A percentile compares a stretch with the other conserved stretches of the same genome.
phyloP scores from a whole-genome alignment of 2,329 filamentous ascomycete species.

The Cercospora canescens region DNA sequence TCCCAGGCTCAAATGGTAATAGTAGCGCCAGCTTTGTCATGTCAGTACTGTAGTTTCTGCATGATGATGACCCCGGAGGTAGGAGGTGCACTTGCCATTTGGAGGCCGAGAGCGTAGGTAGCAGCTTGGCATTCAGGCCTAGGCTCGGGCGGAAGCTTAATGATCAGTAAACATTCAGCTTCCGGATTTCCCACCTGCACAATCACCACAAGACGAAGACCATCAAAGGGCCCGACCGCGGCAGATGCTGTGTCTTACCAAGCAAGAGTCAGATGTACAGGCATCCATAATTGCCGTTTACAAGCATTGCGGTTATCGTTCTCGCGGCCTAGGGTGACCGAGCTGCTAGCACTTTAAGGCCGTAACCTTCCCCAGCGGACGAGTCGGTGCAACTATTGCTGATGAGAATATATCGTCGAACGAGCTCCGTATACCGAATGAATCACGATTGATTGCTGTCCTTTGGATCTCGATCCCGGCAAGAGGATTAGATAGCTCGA shows the following conservation, averaged over 20 bases:
- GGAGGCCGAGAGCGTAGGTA: background rate
- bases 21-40: background rate
- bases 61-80: too few species aligned
- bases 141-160: background rate
- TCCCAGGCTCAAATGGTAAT: background rate
- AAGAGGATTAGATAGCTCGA: background rate
- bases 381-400: background rate
- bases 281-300: background rate
- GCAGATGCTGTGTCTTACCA: background rate
- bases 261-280: background rate
- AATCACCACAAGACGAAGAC: background rate
- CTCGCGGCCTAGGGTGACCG: background rate
- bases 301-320: background rate
- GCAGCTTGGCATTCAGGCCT: background rate
- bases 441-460: background rate
- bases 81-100: background rate
- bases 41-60: background rate
- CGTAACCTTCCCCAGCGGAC: background rate
- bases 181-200: background rate
- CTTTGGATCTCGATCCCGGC: background rate
- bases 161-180: slow-evolving; percentile 1
- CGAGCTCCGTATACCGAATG: background rate
- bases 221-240: background rate
- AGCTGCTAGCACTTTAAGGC: background rate
- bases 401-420: background rate